Evolutionary conservation across 768 basidiomycete genomes (phyloP).

Genomic region (Lactarius sp.): DNA sequence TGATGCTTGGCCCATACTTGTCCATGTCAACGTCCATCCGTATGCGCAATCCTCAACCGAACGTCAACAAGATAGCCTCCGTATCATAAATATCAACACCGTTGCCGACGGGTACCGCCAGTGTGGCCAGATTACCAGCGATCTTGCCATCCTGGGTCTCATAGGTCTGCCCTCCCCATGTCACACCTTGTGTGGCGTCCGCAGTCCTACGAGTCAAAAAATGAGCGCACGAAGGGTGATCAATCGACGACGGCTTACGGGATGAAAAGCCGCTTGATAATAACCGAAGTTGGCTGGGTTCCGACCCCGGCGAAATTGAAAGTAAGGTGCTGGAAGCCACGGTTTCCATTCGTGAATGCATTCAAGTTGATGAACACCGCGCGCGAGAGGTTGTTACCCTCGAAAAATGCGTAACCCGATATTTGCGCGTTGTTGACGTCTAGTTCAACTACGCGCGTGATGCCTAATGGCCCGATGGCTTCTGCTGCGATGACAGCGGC

Average conservation of each 20-base stretch:
- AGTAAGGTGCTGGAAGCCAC: constrained; percentile 8
- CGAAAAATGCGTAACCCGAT: constrained; percentile 61
- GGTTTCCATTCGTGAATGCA: constrained; percentile 34
- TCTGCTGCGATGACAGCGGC: constrained; percentile 56
- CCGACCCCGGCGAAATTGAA: constrained; percentile 3
- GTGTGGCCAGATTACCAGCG: constrained; percentile 34
- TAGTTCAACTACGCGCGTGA: constrained; percentile 44
- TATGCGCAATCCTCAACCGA: constrained; percentile 19
- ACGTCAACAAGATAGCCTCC: constrained; percentile 43
- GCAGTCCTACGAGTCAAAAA: constrained; percentile 37
- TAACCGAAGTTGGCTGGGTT: constrained; percentile 35
- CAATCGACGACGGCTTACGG: constrained; percentile 33
- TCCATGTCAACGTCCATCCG: background rate
- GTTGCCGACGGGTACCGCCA: constrained; percentile 31
- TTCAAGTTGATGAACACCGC: constrained; percentile 57
- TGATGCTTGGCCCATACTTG: background rate
- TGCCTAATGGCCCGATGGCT: constrained; percentile 47
- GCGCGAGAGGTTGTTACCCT: constrained; percentile 39
- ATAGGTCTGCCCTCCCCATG: constrained; percentile 56
- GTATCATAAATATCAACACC: constrained; percentile 47
- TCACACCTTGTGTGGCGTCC: constrained; percentile 46
- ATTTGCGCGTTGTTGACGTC: constrained; percentile 42
- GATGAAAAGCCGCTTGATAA: constrained; percentile 48
- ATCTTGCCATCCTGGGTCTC: constrained; percentile 46
- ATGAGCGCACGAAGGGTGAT: background rate